Base-by-base conservation (phyloP, 352 stramenopile genomes). In the Phytophthora hybrid region DNA sequence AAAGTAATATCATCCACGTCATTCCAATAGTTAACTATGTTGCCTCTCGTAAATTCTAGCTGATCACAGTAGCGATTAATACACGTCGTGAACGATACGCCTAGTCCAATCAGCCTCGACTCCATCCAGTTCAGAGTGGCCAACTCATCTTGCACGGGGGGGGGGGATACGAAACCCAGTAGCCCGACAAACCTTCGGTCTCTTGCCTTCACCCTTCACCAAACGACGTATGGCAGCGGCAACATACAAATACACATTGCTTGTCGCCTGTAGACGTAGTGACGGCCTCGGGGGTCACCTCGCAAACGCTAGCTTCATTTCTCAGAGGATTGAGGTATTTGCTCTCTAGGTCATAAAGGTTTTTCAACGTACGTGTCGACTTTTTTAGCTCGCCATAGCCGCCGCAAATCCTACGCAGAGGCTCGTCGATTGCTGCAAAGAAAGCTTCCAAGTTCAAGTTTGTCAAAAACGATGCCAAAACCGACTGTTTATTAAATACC, bases 11-110 rank as follows among this genome's bases (percentile, higher is more conserved):
- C 7, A 19, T 8, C 5, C 9, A 54, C 37, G 31, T 56, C 13
- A 53, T 73, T 73, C 57, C 57, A 73, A 29, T 73, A 63, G 18
- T 67, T 63, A 1, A 73, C 49, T 9, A 57, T 11, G 16, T 73
- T 66, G 2, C 66, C 51, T 5, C 51, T 47, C 4, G 66, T 62
- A 58, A 73, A 73, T 10, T 73, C 65, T 52, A 66, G 65, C 1
- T 57, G 47, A 7, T 72, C 37, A 2, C 23, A 16, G 29, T 66
- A 66, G 1, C 62, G n/a, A 31, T 63, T 65, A 8, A 66, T 44
- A 14, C 57, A 72, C 1, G 65, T 62, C 3, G 65, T 72, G 5
- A 66, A 62, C 1, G 57, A 66, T 29, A 72, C 8, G 9, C 65
- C 57, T 5, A 72, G 47, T 4, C 67, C 67, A 5, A 69, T 46